A percentile compares a stretch with the other conserved stretches of the same genome.
Conservation (phyloP, 2,329 filamentous ascomycete species). For the Orbilia quercus region DNA sequence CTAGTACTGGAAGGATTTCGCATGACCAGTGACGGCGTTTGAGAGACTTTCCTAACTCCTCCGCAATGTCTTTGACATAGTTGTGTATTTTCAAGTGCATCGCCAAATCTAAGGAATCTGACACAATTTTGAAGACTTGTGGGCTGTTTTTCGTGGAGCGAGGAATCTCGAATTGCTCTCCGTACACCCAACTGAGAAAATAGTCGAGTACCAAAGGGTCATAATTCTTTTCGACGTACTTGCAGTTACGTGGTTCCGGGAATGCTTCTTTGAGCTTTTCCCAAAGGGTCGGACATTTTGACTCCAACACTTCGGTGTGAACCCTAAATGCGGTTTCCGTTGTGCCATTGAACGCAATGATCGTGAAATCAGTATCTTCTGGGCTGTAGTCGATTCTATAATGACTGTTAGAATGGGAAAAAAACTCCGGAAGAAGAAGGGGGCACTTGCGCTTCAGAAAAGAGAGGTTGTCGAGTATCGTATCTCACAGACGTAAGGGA, state of each 20-base stretch:
- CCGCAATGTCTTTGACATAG: slow-evolving; percentile 5
- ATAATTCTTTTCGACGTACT: not conserved
- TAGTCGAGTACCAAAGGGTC: slow-evolving; percentile 25
- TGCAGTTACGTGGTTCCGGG: not conserved
- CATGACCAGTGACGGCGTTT: slow-evolving; percentile 1
- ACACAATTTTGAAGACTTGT: not conserved
- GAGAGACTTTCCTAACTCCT: slow-evolving; percentile 12
- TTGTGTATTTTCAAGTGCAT: not conserved
- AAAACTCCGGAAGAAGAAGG: no score
- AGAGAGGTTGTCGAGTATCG: no score
- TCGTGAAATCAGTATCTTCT: slow-evolving; percentile 16
- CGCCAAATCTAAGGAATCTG: not conserved
- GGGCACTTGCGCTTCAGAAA: no score
- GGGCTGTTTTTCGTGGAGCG: not conserved
- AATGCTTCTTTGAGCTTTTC: not conserved
- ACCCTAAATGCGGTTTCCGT: slow-evolving; percentile 5
- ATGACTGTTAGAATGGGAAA: no score
- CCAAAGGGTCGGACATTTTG: not conserved
- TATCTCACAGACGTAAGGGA: no score
- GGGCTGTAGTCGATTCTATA: no score
- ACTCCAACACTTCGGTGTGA: not conserved
- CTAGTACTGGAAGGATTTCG: not conserved
- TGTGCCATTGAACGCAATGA: slow-evolving; percentile 8
- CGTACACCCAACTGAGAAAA: slow-evolving; percentile 34
- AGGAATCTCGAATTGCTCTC: slow-evolving; percentile 15